Evolutionary conservation across 2,329 filamentous ascomycete genomes (phyloP).

Genomic region (Ophiocordyceps camponoti-saundersi): DNA sequence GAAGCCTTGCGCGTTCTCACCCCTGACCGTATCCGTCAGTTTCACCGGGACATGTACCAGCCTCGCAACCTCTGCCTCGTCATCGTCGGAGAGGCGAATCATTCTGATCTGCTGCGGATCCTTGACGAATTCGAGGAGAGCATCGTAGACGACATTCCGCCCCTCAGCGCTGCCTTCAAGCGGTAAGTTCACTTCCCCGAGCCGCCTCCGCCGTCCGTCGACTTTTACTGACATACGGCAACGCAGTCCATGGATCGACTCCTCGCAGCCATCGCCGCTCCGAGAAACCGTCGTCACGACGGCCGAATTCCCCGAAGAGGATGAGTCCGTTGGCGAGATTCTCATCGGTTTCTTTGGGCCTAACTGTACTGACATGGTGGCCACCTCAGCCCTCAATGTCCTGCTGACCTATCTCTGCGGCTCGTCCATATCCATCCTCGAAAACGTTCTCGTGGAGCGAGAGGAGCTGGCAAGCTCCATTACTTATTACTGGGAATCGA

Average conservation of each 20-base stretch:
- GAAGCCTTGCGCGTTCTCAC: conserved; percentile 75
- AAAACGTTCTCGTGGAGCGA: conserved; percentile 83
- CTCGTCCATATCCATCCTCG: conserved; percentile 80
- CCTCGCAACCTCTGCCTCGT: conserved; percentile 87
- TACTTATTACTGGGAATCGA: conserved; percentile 59
- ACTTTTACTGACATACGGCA: not conserved
- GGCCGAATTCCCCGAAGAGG: conserved; percentile 88
- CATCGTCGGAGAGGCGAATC: conserved; percentile 81
- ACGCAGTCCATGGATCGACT: conserved; percentile 69
- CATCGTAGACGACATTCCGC: conserved; percentile 68
- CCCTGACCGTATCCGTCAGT: conserved; percentile 78
- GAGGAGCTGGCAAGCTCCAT: conserved; percentile 84
- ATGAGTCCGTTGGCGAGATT: conserved; percentile 84
- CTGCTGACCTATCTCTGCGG: conserved; percentile 77
- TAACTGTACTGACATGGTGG: conserved; percentile 51
- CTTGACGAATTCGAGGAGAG: conserved; percentile 78
- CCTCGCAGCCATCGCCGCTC: conserved; percentile 57
- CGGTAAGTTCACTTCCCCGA: conserved; percentile 20
- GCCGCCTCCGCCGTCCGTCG: not conserved
- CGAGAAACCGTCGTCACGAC: conserved; percentile 57
- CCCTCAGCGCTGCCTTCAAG: conserved; percentile 58
- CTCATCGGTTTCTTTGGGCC: conserved; percentile 78
- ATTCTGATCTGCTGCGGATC: conserved; percentile 61
- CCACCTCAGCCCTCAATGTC: conserved; percentile 59
- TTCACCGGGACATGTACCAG: conserved; percentile 95